Conservation (phyloP, 2,329 filamentous ascomycete genomes). For the Parafenestella ontariensis region DNA sequence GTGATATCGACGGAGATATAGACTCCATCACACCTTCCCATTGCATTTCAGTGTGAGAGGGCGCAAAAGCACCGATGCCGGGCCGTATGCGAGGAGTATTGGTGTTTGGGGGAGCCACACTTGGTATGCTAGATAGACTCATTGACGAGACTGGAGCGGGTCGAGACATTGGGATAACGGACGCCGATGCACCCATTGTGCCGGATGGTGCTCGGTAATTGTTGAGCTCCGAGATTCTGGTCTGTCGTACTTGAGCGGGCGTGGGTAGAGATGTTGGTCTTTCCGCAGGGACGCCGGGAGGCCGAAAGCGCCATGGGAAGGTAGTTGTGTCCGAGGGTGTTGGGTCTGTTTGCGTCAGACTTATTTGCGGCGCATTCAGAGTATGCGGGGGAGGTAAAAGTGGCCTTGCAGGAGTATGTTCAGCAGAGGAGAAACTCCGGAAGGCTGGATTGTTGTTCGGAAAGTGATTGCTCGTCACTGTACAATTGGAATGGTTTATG, state of each 20-base stretch:
- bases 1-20: not conserved
- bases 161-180: conserved; percentile 5
- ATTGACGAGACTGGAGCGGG: not conserved
- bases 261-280: not conserved
- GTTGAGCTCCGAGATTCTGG: conserved; percentile 12
- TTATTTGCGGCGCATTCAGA: too few relatives aligned
- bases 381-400: too few relatives aligned
- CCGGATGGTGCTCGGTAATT: conserved; percentile 1
- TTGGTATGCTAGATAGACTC: not conserved
- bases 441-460: not conserved
- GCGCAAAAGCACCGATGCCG: not conserved
- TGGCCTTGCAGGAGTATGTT: not conserved
- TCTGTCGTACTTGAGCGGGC: conserved; percentile 13
- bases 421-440: not conserved
- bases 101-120: not conserved
- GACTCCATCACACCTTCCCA: conserved; percentile 3
- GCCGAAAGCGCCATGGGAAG: not conserved
- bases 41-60: conserved; percentile 3
- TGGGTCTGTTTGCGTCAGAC: not conserved
- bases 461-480: not conserved
- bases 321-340: not conserved
- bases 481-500: not conserved
- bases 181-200: not conserved
- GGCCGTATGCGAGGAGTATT: not conserved
- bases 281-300: not conserved